Percentiles rank a stretch among this genome's conserved stretches.
These are phyloP conservation scores for Athelia sp. DNA, from an alignment of 1,284 basidiomycete genomes.

Conservation along the genomic window DNA sequence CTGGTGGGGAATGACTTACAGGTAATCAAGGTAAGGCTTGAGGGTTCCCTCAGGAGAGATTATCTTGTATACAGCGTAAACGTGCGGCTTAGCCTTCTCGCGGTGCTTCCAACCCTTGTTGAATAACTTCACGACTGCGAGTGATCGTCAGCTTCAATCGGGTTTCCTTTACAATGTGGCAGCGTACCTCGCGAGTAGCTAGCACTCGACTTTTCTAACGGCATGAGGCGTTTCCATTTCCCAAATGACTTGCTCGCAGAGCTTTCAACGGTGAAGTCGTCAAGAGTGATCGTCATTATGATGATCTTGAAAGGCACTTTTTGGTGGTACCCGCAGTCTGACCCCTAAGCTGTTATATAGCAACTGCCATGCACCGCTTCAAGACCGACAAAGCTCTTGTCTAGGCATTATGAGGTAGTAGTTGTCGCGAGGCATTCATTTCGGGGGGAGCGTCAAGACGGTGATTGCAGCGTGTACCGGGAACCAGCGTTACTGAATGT, in stretches of 20 bases:
- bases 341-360: background rate
- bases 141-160: background rate
- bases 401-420: background rate
- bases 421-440: background rate
- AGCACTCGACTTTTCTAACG: conserved; percentile 22
- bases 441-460: background rate
- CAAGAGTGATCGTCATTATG: conserved; percentile 14
- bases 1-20: conserved; percentile 26
- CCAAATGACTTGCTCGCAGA: conserved; percentile 10
- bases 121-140: conserved; percentile 46
- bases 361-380: background rate
- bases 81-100: conserved; percentile 42
- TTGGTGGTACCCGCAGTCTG: background rate
- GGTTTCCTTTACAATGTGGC: background rate
- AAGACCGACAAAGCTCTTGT: background rate
- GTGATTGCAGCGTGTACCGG: background rate
- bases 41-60: conserved; percentile 38
- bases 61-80: conserved; percentile 49
- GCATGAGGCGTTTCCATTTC: conserved; percentile 31
- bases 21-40: conserved; percentile 42
- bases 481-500: background rate
- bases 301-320: background rate
- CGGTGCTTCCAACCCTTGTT: conserved; percentile 52
- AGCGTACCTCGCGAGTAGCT: conserved; percentile 13
- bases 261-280: conserved; percentile 35